Conservation (phyloP, 1,139 yeast genomes). For the Zygosaccharomyces sapae region DNA sequence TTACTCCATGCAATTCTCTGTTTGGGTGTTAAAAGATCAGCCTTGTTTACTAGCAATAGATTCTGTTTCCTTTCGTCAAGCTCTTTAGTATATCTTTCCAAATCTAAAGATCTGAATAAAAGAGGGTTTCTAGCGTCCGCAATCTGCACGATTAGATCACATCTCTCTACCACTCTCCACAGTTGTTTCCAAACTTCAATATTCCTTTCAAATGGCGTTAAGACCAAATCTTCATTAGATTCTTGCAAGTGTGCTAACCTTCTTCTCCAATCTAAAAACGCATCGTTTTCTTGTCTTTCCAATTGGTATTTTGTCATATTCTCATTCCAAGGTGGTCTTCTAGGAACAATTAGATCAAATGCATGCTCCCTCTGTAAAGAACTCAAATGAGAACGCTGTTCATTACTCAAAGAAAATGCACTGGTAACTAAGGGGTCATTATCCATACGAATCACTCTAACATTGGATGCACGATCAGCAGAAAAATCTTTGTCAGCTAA, state of each 20-base stretch:
- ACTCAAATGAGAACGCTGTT: conserved; percentile 61
- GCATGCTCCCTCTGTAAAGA: conserved; percentile 70
- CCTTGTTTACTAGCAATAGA: conserved; percentile 83
- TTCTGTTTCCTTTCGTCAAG: conserved; percentile 68
- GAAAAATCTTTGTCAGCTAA: conserved; percentile 95
- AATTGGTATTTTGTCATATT: conserved; percentile 70
- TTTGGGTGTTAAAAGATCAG: conserved; percentile 73
- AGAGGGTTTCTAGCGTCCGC: conserved; percentile 97
- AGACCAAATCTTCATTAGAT: conserved; percentile 61
- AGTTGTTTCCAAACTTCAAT: conserved; percentile 97
- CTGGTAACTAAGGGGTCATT: conserved; percentile 43
- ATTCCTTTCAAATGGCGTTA: conserved; percentile 97
- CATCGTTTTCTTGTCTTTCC: conserved; percentile 83
- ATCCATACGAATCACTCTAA: conserved; percentile 76
- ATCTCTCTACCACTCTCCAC: conserved; percentile 97
- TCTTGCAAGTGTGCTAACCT: conserved; percentile 82
- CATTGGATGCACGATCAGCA: conserved; percentile 80
- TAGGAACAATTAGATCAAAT: conserved; percentile 83
- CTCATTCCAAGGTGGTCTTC: conserved; percentile 83
- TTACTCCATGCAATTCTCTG: conserved; percentile 88
- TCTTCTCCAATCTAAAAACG: conserved; percentile 93
- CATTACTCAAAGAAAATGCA: conserved; percentile 57
- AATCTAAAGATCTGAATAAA: conserved; percentile 81
- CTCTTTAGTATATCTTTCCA: conserved; percentile 78
- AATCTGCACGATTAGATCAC: conserved; percentile 91